These are phyloP conservation scores for Marasmius oreades DNA, from an alignment of 1,284 basidiomycete genomes.

Conservation along the genomic window DNA sequence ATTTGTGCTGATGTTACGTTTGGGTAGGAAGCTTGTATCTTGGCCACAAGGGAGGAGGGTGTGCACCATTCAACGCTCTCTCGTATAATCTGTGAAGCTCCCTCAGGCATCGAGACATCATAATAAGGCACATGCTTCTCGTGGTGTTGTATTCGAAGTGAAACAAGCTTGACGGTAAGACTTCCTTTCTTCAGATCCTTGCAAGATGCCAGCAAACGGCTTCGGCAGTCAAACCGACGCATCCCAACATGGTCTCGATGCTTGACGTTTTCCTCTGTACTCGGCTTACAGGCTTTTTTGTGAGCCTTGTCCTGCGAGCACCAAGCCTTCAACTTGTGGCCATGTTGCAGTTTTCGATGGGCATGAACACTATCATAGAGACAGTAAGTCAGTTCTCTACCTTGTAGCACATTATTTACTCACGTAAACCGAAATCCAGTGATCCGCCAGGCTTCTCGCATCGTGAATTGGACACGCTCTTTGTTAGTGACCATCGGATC, in stretches of 20 bases:
- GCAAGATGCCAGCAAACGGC: neutral
- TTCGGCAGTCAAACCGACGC: neutral
- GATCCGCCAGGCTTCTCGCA: neutral
- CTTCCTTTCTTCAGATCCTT: neutral
- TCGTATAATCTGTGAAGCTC: neutral
- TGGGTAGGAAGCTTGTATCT: neutral
- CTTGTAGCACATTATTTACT: neutral
- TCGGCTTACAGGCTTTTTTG: neutral
- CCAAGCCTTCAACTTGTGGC: neutral
- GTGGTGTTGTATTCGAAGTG: neutral
- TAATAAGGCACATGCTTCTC: neutral
- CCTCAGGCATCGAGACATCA: neutral
- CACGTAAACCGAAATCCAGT: neutral
- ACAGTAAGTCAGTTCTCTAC: neutral
- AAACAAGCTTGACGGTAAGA: neutral
- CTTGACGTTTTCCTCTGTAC: neutral
- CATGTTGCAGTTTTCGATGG: neutral
- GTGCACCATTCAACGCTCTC: neutral
- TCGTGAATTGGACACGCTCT: neutral
- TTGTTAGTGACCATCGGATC: neutral
- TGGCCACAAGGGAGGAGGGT: neutral
- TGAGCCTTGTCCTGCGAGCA: neutral
- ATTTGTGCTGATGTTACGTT: conserved; percentile 4
- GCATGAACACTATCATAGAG: neutral
- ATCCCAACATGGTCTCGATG: neutral